Evolutionary conservation across 495 filamentous ascomycete species (phyloP).

Genomic region (Cairneyella variabilis): DNA sequence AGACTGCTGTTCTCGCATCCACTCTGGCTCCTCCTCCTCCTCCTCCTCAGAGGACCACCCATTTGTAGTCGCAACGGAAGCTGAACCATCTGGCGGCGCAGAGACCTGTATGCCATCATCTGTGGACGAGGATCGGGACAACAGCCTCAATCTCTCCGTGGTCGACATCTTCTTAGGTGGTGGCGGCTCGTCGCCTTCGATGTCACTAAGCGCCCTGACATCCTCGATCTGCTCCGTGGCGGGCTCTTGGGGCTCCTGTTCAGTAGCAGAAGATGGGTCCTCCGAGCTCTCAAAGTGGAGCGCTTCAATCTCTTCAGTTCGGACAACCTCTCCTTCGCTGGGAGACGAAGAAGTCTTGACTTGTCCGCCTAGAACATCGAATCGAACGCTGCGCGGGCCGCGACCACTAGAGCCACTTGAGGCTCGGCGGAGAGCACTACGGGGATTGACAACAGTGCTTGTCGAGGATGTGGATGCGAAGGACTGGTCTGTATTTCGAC

Average conservation of each 20-base stretch:
- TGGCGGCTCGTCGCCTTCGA: slow-evolving; percentile 21
- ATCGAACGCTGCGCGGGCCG: slow-evolving; percentile 51
- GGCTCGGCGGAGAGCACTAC: slow-evolving; percentile 47
- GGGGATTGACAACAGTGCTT: slow-evolving; percentile 30
- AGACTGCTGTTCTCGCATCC: not conserved
- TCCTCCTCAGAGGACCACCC: slow-evolving; percentile 3
- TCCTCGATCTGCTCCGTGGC: too few species aligned
- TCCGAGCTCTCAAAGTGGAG: too few species aligned
- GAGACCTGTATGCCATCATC: slow-evolving; percentile 29
- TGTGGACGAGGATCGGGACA: slow-evolving; percentile 25
- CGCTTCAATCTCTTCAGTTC: slow-evolving; percentile 8
- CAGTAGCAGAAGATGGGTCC: too few species aligned
- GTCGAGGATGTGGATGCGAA: slow-evolving; percentile 36
- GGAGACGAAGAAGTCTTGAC: not conserved
- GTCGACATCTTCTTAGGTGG: slow-evolving; percentile 27
- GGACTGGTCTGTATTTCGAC: slow-evolving; percentile 29
- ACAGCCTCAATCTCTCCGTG: slow-evolving; percentile 23
- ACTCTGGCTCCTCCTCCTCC: not conserved
- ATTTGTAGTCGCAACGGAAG: slow-evolving; percentile 13
- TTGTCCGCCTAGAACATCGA: slow-evolving; percentile 48
- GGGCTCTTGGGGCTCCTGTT: too few species aligned
- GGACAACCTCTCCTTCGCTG: too few species aligned
- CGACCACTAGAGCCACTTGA: slow-evolving; percentile 38
- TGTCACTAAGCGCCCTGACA: slow-evolving; percentile 15
- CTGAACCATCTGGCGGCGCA: slow-evolving; percentile 23